These are phyloP conservation scores for Aspergillus conjunctus DNA, from an alignment of 495 filamentous ascomycete genomes.

Conservation along the genomic window DNA sequence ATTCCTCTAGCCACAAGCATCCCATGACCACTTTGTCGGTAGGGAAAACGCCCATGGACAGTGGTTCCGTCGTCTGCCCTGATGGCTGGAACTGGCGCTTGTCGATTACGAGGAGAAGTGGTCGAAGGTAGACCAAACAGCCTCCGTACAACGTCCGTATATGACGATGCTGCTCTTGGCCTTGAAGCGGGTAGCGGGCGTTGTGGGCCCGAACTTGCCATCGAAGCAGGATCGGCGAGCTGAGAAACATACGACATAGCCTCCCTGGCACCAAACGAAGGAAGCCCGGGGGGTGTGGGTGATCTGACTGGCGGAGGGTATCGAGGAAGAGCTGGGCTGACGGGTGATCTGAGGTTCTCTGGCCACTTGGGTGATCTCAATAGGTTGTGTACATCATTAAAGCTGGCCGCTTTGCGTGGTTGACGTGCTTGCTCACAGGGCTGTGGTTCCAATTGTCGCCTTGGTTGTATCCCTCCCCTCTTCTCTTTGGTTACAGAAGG, in stretches of 20 bases:
- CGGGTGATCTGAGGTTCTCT: slow-evolving; percentile 29
- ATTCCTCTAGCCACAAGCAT: slow-evolving; percentile 29
- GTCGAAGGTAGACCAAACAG: slow-evolving; percentile 28
- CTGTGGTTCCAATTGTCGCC: slow-evolving; percentile 19
- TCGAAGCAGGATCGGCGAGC: slow-evolving; percentile 21
- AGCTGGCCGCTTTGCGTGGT: slow-evolving; percentile 29
- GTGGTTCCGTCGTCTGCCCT: slow-evolving; percentile 42
- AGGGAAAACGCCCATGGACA: slow-evolving; percentile 42
- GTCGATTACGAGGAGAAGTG: slow-evolving; percentile 9
- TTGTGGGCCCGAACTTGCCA: background rate
- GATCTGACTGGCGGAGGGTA: slow-evolving; percentile 44
- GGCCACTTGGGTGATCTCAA: slow-evolving; percentile 28
- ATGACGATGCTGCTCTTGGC: slow-evolving; percentile 20
- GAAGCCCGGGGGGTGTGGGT: slow-evolving; percentile 51
- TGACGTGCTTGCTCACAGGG: slow-evolving; percentile 16
- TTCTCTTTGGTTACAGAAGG: slow-evolving; percentile 11
- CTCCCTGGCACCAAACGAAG: slow-evolving; percentile 49
- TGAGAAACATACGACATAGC: slow-evolving; percentile 40
- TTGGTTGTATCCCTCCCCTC: slow-evolving; percentile 15
- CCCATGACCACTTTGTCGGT: slow-evolving; percentile 45
- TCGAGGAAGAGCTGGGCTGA: slow-evolving; percentile 34
- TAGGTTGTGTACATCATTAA: slow-evolving; percentile 24
- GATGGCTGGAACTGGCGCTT: slow-evolving; percentile 21
- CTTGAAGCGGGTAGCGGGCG: slow-evolving; percentile 5
- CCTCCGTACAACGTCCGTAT: slow-evolving; percentile 31